Base-by-base conservation (phyloP, 1,284 basidiomycete species). In the Irpex lacteus region DNA sequence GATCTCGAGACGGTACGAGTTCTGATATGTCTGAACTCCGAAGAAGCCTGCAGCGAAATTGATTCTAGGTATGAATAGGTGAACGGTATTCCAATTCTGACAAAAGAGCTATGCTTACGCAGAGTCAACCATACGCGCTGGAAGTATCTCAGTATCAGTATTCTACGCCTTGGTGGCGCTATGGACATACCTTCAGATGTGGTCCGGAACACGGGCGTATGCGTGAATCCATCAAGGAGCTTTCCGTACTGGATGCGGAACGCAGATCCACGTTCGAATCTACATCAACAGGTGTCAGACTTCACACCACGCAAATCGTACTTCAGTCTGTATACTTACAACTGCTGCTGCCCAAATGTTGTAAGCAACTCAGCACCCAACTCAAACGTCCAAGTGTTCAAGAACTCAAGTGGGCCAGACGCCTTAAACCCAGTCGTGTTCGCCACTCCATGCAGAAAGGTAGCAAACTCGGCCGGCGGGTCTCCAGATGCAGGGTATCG, bases 261-360 rank as follows among this genome's bases (percentile, higher is more conserved):
- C 7, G 54, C 11, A 26, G 54, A 34, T 13, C 54, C 54, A 36
- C 54, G 54, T 21, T 56, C 54, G 32, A 56, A 56, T 34, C 54
- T 56, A 56, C 7, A 36, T 11, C 26, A 44, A 44, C 40, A 44
- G 40, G 40, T 44, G 26, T 26, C 4, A 26, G 26, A 26, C 26
- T 26, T 3, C 3, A 2, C 26, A 26, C 26, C 26, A 26, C 26
- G 26, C 26, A 26, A 26, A 26, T 26, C 26, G 26, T 26, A 26
- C 26, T 26, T 26, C 26, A 26, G 26, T 2, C 26, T 26, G 26
- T 26, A 2, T 6, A 71, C 79, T 65, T 65, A 85, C 81, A 85
- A 68, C 65, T 87, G 80, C 63, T 84, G 76, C 5, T 85, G 78
- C 5, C 84, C 85, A 63, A 85, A 83, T 0, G 86, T 86, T 5